phyloP scores from a whole-genome alignment of 148 eudicot species.

The Silene uniflora region DNA sequence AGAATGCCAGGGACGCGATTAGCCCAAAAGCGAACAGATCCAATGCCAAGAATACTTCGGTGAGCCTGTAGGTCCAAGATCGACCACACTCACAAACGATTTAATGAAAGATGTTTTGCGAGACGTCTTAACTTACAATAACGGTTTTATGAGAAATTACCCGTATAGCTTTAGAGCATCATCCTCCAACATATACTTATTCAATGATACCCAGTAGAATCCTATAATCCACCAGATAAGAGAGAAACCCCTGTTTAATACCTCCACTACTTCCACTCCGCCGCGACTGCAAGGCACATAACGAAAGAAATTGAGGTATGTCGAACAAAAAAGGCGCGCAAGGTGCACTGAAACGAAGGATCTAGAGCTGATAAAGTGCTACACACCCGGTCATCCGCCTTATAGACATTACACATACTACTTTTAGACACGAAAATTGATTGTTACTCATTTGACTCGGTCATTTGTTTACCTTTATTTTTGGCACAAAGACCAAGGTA shows the following conservation, averaged over 20 bases:
- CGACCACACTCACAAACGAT: background rate
- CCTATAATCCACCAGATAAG: constrained; percentile 99
- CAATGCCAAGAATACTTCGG: constrained; percentile 65
- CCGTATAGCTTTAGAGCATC: constrained; percentile 88
- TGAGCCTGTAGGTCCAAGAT: constrained; percentile 76
- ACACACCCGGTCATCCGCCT: too few species aligned
- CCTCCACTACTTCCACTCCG: constrained; percentile 76
- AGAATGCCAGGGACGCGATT: constrained; percentile 81
- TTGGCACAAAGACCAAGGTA: too few species aligned
- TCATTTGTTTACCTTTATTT: too few species aligned
- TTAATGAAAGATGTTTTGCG: too few species aligned
- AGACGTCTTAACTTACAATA: too few species aligned
- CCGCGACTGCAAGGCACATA: constrained; percentile 26
- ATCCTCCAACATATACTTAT: constrained; percentile 49
- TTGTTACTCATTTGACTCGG: too few species aligned
- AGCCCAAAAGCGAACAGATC: constrained; percentile 80
- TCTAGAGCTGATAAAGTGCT: too few species aligned
- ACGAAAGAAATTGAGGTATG: too few species aligned
- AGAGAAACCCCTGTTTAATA: constrained; percentile 86
- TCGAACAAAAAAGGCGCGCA: too few species aligned
- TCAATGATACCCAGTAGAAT: constrained; percentile 90
- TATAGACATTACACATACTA: too few species aligned
- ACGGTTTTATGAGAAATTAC: constrained; percentile 24
- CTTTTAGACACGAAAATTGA: too few species aligned
- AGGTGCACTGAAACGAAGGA: too few species aligned